phyloP scores from a whole-genome alignment of 78 protist species.

The Speleostelium caveatum region DNA sequence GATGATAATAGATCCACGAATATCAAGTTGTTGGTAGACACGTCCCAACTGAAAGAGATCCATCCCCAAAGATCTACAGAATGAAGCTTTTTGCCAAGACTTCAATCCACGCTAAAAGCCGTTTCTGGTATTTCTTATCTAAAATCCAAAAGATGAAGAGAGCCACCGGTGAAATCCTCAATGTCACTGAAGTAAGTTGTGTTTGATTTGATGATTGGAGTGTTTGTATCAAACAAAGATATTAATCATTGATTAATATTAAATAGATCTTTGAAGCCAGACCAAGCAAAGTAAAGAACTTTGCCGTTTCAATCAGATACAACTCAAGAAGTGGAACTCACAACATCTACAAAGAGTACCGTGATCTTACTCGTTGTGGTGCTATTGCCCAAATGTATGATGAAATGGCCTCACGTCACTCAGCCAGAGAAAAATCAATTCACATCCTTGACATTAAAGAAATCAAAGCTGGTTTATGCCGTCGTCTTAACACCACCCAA shows the following conservation, averaged over 20 bases:
- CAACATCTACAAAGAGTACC: constrained; percentile 99
- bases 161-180: constrained; percentile 96
- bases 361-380: constrained; percentile 90
- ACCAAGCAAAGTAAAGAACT: constrained; percentile 94
- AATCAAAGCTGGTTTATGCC: constrained; percentile 74
- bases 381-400: constrained; percentile 92
- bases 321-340: constrained; percentile 97
- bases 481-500: constrained; percentile 86
- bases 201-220: constrained; percentile 7
- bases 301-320: constrained; percentile 97
- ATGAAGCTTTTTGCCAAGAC: constrained; percentile 99
- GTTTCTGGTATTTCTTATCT: constrained; percentile 99
- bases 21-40: constrained; percentile 94
- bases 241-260: constrained; percentile 54
- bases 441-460: constrained; percentile 95
- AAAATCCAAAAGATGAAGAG: constrained; percentile 95
- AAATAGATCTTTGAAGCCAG: constrained; percentile 93
- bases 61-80: constrained; percentile 94
- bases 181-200: constrained; percentile 90
- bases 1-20: constrained; percentile 80
- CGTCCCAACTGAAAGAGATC: constrained; percentile 86
- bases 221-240: no score
- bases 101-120: constrained; percentile 94
- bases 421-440: constrained; percentile 90
- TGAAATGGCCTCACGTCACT: constrained; percentile 99